phyloP scores from a whole-genome alignment of 805 yeast species.

The Suhomyces vadensis region DNA sequence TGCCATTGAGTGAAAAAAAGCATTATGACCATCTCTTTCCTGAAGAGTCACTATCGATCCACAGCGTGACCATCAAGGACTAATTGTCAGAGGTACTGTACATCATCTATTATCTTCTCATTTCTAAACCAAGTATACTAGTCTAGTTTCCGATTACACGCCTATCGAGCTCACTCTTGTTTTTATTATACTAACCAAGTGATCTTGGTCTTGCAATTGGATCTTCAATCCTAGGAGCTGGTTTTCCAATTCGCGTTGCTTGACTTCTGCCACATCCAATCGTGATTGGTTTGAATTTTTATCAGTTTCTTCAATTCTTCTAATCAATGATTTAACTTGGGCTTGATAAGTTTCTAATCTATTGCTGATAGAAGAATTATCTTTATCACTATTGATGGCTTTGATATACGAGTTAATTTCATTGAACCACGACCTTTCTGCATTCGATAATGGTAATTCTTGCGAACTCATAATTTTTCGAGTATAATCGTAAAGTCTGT shows the following conservation, averaged over 20 bases:
- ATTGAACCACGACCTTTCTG: conserved; percentile 38
- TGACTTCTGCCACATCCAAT: conserved; percentile 11
- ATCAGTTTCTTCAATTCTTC: neutral
- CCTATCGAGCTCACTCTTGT: neutral
- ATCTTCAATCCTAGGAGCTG: conserved; percentile 7
- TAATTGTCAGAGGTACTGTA: too few species aligned
- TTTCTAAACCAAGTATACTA: neutral
- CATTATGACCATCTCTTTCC: too few species aligned
- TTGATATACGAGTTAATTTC: conserved; percentile 36
- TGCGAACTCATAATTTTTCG: conserved; percentile 21
- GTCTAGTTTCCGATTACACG: neutral
- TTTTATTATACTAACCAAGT: neutral
- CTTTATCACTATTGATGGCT: conserved; percentile 8
- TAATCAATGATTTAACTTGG: conserved; percentile 20
- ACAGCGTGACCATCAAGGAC: too few species aligned
- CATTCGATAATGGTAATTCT: conserved; percentile 33
- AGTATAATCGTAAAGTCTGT: conserved; percentile 22
- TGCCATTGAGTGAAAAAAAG: too few species aligned
- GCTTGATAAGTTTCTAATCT: conserved; percentile 17
- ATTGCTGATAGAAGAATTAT: conserved; percentile 12
- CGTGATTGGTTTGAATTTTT: neutral
- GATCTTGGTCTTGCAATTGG: neutral
- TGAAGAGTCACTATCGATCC: too few species aligned
- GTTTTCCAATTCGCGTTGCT: conserved; percentile 18
- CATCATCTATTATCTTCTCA: too few species aligned